Evolutionary conservation across 257 asterid species (phyloP), one percentile per base, ranked within the genome.

Genomic region (Orobanche coerulescens): DNA sequence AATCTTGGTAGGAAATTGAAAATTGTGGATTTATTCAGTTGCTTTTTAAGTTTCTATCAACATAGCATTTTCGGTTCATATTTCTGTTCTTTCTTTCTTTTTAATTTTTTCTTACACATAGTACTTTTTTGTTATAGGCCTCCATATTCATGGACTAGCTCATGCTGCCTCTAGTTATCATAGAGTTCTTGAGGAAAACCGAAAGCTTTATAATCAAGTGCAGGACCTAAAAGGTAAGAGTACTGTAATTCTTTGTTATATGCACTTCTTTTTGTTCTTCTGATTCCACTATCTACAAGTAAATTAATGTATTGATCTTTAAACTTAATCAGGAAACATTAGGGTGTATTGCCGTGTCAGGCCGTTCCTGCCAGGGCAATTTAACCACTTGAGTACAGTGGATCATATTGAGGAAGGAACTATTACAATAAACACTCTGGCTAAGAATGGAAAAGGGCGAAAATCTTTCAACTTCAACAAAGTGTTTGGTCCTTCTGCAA

Each of bases 141-240:
- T 68, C 70, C 96, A 89, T 73, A 64, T 93, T 65, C 78, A 82
- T 73, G 96, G 99, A 66, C 75, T 93, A 72, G 88, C 96, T 71
- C 87, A 84, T 68, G 97, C 99, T 55, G 99, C 99, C 67, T 89
- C 97, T 62, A 87, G 96, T 54, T 93, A 93, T 69, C 99, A 83
- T 71, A 81, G 84, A 78, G 97, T 90, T 75, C 84, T 93, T 50
- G 96, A 93, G 77, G 99, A 93, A 74, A 93, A 93, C 39, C 83
- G 96, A 74, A 93, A 84, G 78, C 95, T 93, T 34, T 93, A 89
- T 78, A 93, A 93, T 78, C 95, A 93, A 89, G 99, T 93, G 68
- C 99, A 93, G 71, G 99, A 93, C 75, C 88, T 93, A 25, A 93
- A 87, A 67, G 99, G 99, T 93, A 78, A 67, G 40, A 18, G 36